Base-by-base conservation (phyloP, 2,329 filamentous ascomycete genomes). In the Aspergillus fischeri region DNA sequence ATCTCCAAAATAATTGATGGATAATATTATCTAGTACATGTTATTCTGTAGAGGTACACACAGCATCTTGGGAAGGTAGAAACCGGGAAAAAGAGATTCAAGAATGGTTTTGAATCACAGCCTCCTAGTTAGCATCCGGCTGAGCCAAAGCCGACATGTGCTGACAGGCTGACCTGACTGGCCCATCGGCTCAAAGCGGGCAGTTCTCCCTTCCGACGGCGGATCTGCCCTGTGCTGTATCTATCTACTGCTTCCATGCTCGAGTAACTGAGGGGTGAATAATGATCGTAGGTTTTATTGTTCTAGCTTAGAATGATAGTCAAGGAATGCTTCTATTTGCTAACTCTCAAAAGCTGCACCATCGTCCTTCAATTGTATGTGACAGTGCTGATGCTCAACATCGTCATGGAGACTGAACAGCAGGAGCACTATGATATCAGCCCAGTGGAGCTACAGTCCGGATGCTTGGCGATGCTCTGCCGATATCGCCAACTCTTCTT, bases 111-210 rank as follows among this genome's bases (percentile, higher is more conserved):
- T 28, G 25, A 25, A 27, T 48, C 49, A 10, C 29, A 49, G 32
- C 11, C 24, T 42, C 28, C 20, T 42, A 20, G 29, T 44, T 25
- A 52, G 20, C 35, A n/a, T 49, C 24, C 54, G 54, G 54, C 54
- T 48, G 41, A 35, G 42, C 21, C 32, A 47, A 44, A 32, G 41
- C 53, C 54, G 54, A 52, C 41, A 56, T 56, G 48, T 44, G 54
- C 54, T 56, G 52, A 54, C 44, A n/a, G 53, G 45, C 53, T 21
- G 44, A 7, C 51, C 7, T 49, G 44, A 47, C 44, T 47, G 44
- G 44, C 14, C 21, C 44, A 47, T 24, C 44, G 44, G 44, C 21
- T 47, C 44, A 47, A 17, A 47, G 44, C 44, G 44, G 44, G 44
- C 21, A 24, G 44, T 25, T 47, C 44, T 47, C 10, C n/a, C 32